Percentiles rank a stretch among this genome's conserved stretches.
Conservation (phyloP, 179 eudicot genomes). For the Silene vulgaris region DNA sequence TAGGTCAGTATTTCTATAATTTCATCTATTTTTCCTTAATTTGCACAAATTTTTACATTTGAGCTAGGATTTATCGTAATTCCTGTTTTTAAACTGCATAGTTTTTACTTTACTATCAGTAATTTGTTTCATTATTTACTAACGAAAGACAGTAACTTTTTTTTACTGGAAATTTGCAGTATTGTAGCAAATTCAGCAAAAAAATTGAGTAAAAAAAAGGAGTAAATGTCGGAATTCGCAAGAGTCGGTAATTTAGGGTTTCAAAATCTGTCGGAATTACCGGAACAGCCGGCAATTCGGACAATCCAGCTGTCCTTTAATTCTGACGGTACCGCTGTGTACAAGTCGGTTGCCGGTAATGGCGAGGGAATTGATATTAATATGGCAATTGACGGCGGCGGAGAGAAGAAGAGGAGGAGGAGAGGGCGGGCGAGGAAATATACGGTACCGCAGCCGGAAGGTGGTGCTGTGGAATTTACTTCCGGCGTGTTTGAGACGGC, state of each 20-base stretch:
- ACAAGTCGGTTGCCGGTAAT: slow-evolving; percentile 21
- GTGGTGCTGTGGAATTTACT: too few relatives aligned
- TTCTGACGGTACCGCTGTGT: slow-evolving; percentile 32
- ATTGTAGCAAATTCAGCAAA: background rate
- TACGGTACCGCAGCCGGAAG: background rate
- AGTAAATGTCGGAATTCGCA: background rate
- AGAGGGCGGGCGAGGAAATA: slow-evolving; percentile 73
- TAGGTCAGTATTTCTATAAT: too few relatives aligned
- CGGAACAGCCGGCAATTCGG: background rate
- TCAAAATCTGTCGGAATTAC: background rate
- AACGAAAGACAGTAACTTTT: too few relatives aligned
- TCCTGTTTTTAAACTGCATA: too few relatives aligned
- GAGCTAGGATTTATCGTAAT: too few relatives aligned
- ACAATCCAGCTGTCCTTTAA: slow-evolving; percentile 11
- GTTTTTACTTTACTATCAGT: too few relatives aligned
- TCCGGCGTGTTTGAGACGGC: too few relatives aligned
- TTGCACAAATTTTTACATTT: too few relatives aligned
- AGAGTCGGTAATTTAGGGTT: background rate
- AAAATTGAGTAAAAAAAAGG: background rate
- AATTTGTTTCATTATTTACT: too few relatives aligned
- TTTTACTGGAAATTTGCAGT: background rate
- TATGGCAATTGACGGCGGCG: background rate
- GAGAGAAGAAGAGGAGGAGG: slow-evolving; percentile 23
- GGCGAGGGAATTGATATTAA: slow-evolving; percentile 12
- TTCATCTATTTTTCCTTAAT: too few relatives aligned